Evolutionary conservation across 768 basidiomycete species (phyloP).

Genomic region (Xerocomellus chrysenteron): DNA sequence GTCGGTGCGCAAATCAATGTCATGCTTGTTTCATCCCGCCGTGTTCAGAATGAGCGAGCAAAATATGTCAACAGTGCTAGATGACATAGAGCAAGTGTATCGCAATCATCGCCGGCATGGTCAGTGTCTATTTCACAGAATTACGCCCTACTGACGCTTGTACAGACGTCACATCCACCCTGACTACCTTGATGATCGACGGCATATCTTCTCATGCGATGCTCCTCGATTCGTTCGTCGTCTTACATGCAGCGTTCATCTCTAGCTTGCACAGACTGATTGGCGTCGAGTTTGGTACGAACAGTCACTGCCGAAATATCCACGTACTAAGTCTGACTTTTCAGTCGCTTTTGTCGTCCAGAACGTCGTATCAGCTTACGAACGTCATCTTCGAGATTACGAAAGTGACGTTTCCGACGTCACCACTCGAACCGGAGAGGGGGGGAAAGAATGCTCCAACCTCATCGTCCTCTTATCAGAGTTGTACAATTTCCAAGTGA

Average conservation of each 20-base stretch:
- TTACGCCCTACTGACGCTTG: conserved; percentile 6
- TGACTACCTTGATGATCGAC: conserved; percentile 74
- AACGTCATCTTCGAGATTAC: conserved; percentile 48
- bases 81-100: conserved; percentile 74
- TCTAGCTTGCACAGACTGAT: conserved; percentile 76
- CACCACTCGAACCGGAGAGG: conserved; percentile 33
- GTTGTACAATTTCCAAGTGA: conserved; percentile 94
- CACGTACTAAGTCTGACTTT: neutral
- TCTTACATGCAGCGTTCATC: conserved; percentile 83
- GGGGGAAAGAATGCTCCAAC: conserved; percentile 88
- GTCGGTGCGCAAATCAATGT: conserved; percentile 8
- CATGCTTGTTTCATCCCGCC: neutral
- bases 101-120: conserved; percentile 77
- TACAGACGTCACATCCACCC: conserved; percentile 76
- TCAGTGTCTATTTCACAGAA: conserved; percentile 30
- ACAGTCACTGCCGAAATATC: neutral
- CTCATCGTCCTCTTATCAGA: conserved; percentile 85
- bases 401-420: conserved; percentile 10
- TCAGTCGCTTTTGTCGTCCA: conserved; percentile 84
- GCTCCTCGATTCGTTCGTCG: conserved; percentile 85
- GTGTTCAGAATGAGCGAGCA: conserved; percentile 81
- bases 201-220: conserved; percentile 80
- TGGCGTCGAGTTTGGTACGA: conserved; percentile 85
- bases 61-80: conserved; percentile 75
- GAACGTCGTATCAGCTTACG: conserved; percentile 63